Percentiles rank a stretch among this genome's conserved stretches.
Conservation (phyloP, 2,329 filamentous ascomycete genomes). For the Xylaria sp. region DNA sequence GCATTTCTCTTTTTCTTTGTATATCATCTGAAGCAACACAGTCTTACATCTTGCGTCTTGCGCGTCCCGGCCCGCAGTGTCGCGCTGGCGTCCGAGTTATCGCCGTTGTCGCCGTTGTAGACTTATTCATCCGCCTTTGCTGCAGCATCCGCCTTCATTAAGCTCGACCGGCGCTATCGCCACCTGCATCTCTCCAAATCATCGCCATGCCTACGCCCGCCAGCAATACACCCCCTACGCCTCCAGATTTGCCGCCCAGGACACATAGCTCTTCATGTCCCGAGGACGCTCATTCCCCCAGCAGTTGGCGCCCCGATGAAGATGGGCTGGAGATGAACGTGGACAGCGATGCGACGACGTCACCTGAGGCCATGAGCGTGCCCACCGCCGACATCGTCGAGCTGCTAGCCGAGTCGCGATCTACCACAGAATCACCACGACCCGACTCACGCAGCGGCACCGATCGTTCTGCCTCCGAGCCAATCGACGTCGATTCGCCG, state of each 20-base stretch:
- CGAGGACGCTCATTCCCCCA: conserved; percentile 44
- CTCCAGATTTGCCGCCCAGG: conserved; percentile 46
- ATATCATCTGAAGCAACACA: conserved; percentile 22
- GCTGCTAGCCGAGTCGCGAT: conserved; percentile 42
- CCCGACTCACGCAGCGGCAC: conserved; percentile 43
- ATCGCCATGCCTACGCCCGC: conserved; percentile 49
- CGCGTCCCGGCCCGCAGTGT: conserved; percentile 19
- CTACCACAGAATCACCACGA: conserved; percentile 45
- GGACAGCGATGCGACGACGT: conserved; percentile 41
- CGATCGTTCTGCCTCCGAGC: conserved; percentile 40
- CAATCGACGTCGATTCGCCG: conserved; percentile 38
- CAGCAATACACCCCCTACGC: conserved; percentile 41
- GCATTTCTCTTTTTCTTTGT: conserved; percentile 24
- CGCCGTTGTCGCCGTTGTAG: conserved; percentile 5
- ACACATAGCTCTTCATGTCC: conserved; percentile 50
- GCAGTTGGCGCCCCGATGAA: conserved; percentile 44
- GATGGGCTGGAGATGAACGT: conserved; percentile 46
- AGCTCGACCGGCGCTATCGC: conserved; percentile 22
- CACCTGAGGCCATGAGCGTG: conserved; percentile 44
- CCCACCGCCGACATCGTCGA: conserved; percentile 35
- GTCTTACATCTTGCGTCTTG: conserved; percentile 14
- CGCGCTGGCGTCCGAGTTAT: conserved; percentile 30
- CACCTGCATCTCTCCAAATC: conserved; percentile 25
- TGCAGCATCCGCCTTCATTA: conserved; percentile 5
- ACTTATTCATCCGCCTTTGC: conserved; percentile 13